Evolutionary conservation across 2,329 filamentous ascomycete species (phyloP).

Genomic region (Claviceps cyperi): DNA sequence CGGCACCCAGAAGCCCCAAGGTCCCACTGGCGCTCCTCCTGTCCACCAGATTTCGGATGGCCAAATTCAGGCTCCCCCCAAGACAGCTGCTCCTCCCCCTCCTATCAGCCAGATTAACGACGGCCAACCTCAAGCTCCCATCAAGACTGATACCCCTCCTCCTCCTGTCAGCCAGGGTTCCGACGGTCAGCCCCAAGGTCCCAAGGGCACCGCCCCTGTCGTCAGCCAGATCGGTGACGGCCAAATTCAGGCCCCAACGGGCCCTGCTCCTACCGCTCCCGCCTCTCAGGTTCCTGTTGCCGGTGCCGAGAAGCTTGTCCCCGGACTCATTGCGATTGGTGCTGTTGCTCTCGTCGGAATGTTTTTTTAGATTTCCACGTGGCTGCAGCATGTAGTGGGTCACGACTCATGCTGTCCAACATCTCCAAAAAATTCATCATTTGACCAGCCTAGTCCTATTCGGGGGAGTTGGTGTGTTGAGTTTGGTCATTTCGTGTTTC

Average conservation of each 20-base stretch:
- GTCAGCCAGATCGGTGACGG: constrained; percentile 28
- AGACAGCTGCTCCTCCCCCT: constrained; percentile 1
- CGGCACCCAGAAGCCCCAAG: constrained; percentile 16
- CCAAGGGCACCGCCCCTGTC: constrained; percentile 14
- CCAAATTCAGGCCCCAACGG: constrained; percentile 29
- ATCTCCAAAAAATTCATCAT: background rate
- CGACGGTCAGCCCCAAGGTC: background rate
- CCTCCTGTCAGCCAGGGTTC: constrained; percentile 27
- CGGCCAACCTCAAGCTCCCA: constrained; percentile 24
- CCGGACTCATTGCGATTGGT: constrained; percentile 5
- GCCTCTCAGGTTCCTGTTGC: constrained; percentile 11
- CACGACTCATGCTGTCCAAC: background rate
- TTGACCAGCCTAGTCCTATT: background rate
- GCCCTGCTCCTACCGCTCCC: constrained; percentile 12
- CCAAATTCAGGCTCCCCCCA: constrained; percentile 11
- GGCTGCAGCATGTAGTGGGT: background rate
- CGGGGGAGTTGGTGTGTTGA: background rate
- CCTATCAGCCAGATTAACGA: constrained; percentile 28
- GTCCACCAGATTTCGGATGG: constrained; percentile 28
- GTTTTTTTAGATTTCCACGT: constrained; percentile 7
- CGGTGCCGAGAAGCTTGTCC: constrained; percentile 6
- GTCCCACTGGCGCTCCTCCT: constrained; percentile 11
- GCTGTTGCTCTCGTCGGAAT: constrained; percentile 8
- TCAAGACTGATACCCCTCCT: constrained; percentile 23
- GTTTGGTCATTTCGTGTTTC: background rate